phyloP scores from a whole-genome alignment of 345 rosid species.

The Heritiera fomes region DNA sequence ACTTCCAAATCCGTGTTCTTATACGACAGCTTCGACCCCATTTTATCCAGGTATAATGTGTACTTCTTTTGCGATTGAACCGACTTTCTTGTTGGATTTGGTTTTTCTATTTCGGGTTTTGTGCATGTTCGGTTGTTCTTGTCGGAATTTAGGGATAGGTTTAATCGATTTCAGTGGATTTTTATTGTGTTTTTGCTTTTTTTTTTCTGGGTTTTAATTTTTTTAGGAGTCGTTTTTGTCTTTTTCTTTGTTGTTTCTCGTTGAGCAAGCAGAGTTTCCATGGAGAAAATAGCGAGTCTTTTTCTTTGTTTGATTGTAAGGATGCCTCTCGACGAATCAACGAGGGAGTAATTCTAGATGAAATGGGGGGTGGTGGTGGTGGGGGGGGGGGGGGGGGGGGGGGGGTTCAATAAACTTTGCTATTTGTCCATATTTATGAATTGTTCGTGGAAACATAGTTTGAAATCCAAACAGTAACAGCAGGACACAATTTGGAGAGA shows the following conservation, averaged over 20 bases:
- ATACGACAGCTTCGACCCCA: slow-evolving; percentile 9
- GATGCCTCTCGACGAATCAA: neutral
- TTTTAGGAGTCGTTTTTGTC: neutral
- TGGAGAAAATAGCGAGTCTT: neutral
- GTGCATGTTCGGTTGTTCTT: neutral
- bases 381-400: neutral
- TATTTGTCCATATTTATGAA: neutral
- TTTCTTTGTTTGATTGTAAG: neutral
- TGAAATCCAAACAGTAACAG: neutral
- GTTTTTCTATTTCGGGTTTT: neutral
- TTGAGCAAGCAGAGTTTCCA: neutral
- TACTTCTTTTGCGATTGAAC: neutral
- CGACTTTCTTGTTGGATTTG: neutral
- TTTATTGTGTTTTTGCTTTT: neutral
- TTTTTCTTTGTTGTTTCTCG: neutral
- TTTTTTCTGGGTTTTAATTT: neutral
- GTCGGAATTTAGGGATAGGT: neutral
- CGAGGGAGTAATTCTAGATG: neutral
- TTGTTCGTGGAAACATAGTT: neutral
- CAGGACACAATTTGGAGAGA: neutral
- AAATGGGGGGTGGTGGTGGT: neutral
- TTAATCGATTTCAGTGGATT: neutral
- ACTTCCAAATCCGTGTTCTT: neutral
- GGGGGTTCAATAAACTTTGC: too few relatives aligned
- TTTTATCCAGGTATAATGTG: neutral